Base-by-base conservation (phyloP, 106 monocot species). In the Dioscorea alata region DNA sequence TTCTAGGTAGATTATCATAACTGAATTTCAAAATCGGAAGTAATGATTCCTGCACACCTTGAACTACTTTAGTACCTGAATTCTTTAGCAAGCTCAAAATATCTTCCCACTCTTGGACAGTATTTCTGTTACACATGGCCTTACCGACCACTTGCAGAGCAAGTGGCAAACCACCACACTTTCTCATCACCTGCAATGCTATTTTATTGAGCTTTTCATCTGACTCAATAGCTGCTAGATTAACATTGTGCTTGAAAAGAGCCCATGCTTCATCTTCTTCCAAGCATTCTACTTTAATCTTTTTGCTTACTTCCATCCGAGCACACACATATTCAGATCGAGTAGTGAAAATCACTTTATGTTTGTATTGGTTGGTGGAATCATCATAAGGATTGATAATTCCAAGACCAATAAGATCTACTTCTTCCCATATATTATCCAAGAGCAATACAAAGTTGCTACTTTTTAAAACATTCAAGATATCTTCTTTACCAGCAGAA, bases 1-100 rank as follows among this genome's bases (percentile, higher is more conserved):
- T 49, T 8, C 49, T 59, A 8, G 13, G 15, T 12, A 80, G 32
- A 18, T 59, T 49, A n/a, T 70, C 59, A 48, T 80, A 80, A 48
- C 75, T 80, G 21, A 69, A 15, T 33, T 75, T 75, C 25, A 79
- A 23, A 23, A 33, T 17, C 6, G 56, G 21, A 22, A 74, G 57
- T 4, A 42, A 14, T 4, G 24, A 22, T 17, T 50, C 13, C 12
- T 60, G 23, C 57, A 33, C 33, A 33, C 53, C 70, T 33, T 32
- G 33, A 8, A 70, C 60, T 6, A 15, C 19, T 0, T 33, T 34
- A 13, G 34, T 6, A 8, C 10, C 6, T 19, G 64, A n/a, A n/a
- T n/a, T n/a, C n/a, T n/a, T n/a, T n/a, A n/a, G n/a, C n/a, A n/a
- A 57, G 12, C 35, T 50, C 42, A 49, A 9, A 2, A 64, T 42